Conservation (phyloP, 106 monocot species). For the Allium cepa region DNA sequence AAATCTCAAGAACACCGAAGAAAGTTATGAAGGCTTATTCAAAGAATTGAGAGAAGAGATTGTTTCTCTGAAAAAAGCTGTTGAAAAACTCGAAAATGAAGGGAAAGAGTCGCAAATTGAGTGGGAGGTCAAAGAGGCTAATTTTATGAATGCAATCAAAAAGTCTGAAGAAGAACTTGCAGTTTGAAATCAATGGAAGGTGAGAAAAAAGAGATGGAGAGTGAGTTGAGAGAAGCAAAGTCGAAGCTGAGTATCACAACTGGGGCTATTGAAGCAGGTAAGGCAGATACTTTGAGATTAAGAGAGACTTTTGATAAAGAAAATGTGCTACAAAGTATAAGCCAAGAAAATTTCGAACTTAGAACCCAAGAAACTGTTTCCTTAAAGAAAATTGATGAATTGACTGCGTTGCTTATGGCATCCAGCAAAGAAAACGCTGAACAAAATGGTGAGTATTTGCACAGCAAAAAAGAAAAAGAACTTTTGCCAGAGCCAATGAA, state of each 20-base stretch:
- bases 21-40: conserved; percentile 23
- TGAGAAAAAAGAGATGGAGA: conserved; percentile 10
- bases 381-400: conserved; percentile 19
- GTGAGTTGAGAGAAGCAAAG: conserved; percentile 25
- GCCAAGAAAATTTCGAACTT: conserved; percentile 50
- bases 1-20: conserved; percentile 36
- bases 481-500: background rate
- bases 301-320: conserved; percentile 39
- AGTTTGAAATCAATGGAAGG: conserved; percentile 18
- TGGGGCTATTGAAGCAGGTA: conserved; percentile 43
- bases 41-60: conserved; percentile 57
- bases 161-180: conserved; percentile 21
- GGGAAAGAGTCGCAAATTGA: conserved; percentile 20
- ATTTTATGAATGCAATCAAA: conserved; percentile 11
- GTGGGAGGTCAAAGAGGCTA: conserved; percentile 13
- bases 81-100: conserved; percentile 44
- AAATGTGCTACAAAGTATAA: conserved; percentile 43
- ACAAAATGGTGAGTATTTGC: conserved; percentile 19
- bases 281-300: conserved; percentile 26
- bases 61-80: conserved; percentile 23
- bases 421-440: background rate
- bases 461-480: conserved; percentile 12
- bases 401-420: conserved; percentile 21
- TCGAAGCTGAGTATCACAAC: conserved; percentile 8
- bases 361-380: conserved; percentile 20